Percentiles rank a stretch among this genome's conserved stretches.
phyloP scores from a whole-genome alignment of 768 basidiomycete species.

The Boletus pseudopeckii region DNA sequence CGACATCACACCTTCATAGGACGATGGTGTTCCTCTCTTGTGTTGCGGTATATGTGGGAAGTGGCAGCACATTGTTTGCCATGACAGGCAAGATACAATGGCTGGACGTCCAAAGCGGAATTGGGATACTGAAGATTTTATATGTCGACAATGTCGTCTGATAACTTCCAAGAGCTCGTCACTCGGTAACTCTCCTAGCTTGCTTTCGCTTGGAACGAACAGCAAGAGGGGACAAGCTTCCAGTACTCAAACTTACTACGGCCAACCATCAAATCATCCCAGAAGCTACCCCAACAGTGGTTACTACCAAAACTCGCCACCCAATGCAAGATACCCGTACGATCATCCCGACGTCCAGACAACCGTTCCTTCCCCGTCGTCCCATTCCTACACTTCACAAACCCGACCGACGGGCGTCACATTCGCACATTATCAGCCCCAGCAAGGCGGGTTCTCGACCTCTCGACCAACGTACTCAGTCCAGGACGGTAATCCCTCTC shows the following conservation, averaged over 20 bases:
- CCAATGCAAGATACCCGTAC: conserved; percentile 22
- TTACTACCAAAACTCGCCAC: conserved; percentile 14
- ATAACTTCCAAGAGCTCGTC: conserved; percentile 10
- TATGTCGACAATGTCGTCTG: conserved; percentile 57
- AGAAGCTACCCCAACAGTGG: conserved; percentile 15
- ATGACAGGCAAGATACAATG: conserved; percentile 65
- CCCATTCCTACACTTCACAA: conserved; percentile 19
- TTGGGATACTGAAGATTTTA: conserved; percentile 85
- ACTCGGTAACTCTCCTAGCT: neutral
- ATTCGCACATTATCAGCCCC: conserved; percentile 38
- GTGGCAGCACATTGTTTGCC: conserved; percentile 91
- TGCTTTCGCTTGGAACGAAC: conserved; percentile 7
- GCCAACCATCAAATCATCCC: conserved; percentile 11
- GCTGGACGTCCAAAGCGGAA: conserved; percentile 67
- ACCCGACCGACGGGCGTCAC: conserved; percentile 28
- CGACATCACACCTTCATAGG: conserved; percentile 41
- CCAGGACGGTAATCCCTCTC: conserved; percentile 19
- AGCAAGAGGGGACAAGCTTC: conserved; percentile 11
- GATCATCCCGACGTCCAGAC: conserved; percentile 20
- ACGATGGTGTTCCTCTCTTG: conserved; percentile 75
- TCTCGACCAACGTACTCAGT: conserved; percentile 29
- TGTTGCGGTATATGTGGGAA: conserved; percentile 77
- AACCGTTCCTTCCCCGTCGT: conserved; percentile 10
- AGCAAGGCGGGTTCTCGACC: conserved; percentile 36
- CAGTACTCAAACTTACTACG: conserved; percentile 11